A percentile compares a stretch with the other conserved stretches of the same genome.
Conservation (phyloP, 2,329 filamentous ascomycete genomes). For the Trichophaea hybrida region DNA sequence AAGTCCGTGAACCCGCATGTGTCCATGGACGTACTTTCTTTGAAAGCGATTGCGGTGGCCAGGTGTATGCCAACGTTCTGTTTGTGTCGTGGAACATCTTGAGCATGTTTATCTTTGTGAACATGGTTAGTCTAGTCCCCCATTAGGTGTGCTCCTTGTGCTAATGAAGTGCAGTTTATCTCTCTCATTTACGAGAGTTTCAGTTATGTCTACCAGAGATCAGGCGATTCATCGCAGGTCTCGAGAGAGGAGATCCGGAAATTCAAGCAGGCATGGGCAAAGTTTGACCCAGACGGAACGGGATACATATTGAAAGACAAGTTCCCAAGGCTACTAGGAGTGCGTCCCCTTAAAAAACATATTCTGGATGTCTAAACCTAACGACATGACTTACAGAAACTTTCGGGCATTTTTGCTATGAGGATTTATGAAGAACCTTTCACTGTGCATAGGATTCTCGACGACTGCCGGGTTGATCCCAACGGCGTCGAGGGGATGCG, state of each 20-base stretch:
- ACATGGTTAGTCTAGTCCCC: constrained; percentile 37
- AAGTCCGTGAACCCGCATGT: constrained; percentile 62
- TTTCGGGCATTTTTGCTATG: constrained; percentile 95
- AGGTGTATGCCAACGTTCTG: constrained; percentile 69
- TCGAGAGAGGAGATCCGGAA: constrained; percentile 86
- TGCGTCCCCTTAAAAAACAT: constrained; percentile 30
- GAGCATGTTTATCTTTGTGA: constrained; percentile 99
- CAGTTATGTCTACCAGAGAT: constrained; percentile 96
- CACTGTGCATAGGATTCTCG: constrained; percentile 72
- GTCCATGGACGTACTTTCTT: constrained; percentile 60
- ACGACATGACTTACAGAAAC: constrained; percentile 39
- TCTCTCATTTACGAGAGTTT: constrained; percentile 99
- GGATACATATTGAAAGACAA: constrained; percentile 82
- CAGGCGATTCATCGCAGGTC: constrained; percentile 78
- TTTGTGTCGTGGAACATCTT: constrained; percentile 98
- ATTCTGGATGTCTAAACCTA: background rate
- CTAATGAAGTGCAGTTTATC: constrained; percentile 47
- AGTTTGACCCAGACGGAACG: constrained; percentile 77
- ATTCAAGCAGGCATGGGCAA: constrained; percentile 97
- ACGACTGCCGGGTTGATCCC: constrained; percentile 53
- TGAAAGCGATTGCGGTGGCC: constrained; percentile 82
- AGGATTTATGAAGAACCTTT: constrained; percentile 86
- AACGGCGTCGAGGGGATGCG: constrained; percentile 31
- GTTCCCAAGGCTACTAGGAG: constrained; percentile 76
- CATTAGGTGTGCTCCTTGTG: too few relatives aligned